Base-by-base conservation (phyloP, 208 protist genomes). In the Trypanosoma avium region DNA sequence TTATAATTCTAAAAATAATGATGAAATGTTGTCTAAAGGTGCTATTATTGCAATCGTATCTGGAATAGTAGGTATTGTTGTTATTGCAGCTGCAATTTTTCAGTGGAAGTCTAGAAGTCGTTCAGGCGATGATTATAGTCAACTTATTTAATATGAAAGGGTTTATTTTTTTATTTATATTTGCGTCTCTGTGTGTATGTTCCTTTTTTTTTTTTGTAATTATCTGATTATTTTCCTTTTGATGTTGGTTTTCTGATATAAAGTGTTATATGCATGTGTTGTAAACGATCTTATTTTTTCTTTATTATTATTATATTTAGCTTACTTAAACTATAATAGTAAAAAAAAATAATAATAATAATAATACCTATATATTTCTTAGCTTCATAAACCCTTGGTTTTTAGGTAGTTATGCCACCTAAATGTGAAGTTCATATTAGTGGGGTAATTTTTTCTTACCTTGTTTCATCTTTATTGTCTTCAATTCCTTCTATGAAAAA, bases 361-460 rank as follows among this genome's bases (percentile, higher is more conserved):
- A 10, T 38, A 38, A n/a, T 42, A n/a, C 36, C 17, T 15, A n/a
- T 42, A 8, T n/a, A 9, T n/a, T 55, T 55, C 35, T 4, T 55
- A 36, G 29, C 29, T 35, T 27, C 35, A 32, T 36, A n/a, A 22
- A 24, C 19, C 12, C 4, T 55, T 21, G 6, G 29, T 36, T 17
- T 15, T 2, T 55, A 24, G 10, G 13, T 49, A 19, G n/a, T 47
- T 27, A 68, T 68, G 62, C 27, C 24, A 6, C n/a, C 45, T 19
- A 64, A 58, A 43, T 55, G 42, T 67, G 73, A 79, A 58, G 73
- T 70, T 30, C 73, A 77, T 57, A 82, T 88, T 19, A 81, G 69
- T 24, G 81, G 81, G 0, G 73, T 71, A 21, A 67, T 63, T 7
- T 61, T 88, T 21, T 78, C 81, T 2, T 70, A 80, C n/a, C 64